Evolutionary conservation across 2,329 filamentous ascomycete species (phyloP).

Genomic region (Beauveria caledonica): DNA sequence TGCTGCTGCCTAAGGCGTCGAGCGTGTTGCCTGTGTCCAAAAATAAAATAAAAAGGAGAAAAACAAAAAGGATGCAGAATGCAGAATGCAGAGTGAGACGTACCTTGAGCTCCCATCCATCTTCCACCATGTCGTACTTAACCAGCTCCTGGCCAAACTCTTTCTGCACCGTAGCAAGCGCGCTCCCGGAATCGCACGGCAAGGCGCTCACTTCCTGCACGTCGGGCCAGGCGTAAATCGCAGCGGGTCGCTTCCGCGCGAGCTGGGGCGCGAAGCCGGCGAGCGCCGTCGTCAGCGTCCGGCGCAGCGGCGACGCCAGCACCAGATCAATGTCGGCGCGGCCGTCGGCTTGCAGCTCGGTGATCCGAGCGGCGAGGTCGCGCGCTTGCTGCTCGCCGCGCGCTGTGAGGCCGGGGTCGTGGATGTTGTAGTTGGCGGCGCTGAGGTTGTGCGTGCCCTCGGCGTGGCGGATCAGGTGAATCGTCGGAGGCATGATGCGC

Average conservation of each 20-base stretch:
- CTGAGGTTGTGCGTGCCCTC: conserved; percentile 68
- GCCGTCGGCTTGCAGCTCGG: conserved; percentile 52
- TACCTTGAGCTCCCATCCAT: conserved; percentile 62
- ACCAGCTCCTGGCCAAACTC: conserved; percentile 49
- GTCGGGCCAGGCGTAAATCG: conserved; percentile 57
- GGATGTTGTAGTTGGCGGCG: conserved; percentile 59
- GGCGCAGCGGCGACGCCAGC: conserved; percentile 63
- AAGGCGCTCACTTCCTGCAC: conserved; percentile 64
- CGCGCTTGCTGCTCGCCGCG: conserved; percentile 62
- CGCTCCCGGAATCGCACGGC: conserved; percentile 63
- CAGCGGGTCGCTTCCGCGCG: conserved; percentile 15
- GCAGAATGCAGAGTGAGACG: conserved; percentile 17
- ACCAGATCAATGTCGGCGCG: conserved; percentile 50
- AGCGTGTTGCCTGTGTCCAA: too few species aligned
- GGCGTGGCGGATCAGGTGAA: conserved; percentile 58
- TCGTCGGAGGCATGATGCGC: conserved; percentile 32
- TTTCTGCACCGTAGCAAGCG: conserved; percentile 39
- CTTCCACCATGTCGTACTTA: conserved; percentile 48
- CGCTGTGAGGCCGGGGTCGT: conserved; percentile 62
- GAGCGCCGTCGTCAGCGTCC: conserved; percentile 66
- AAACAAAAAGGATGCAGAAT: fast-evolving
- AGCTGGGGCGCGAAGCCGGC: conserved; percentile 52
- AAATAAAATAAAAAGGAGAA: too few species aligned
- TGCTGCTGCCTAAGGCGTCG: too few species aligned
- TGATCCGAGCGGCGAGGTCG: conserved; percentile 51